These are phyloP conservation scores for Penicillium canescens DNA, from an alignment of 495 filamentous ascomycete species.

Conservation along the genomic window DNA sequence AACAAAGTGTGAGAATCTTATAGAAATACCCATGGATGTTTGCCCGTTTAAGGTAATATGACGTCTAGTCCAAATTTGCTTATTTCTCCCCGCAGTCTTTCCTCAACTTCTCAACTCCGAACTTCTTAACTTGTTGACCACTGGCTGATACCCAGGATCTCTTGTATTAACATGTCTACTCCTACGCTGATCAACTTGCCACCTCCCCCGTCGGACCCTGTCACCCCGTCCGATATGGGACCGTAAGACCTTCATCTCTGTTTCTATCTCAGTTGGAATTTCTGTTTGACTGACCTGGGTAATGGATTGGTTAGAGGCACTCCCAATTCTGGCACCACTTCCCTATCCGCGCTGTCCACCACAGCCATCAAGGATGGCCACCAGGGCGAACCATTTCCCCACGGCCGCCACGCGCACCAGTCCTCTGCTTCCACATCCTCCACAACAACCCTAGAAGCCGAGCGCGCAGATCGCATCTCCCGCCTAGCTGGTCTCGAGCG, in stretches of 20 bases:
- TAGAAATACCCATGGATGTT: not conserved
- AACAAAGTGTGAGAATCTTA: too few species aligned
- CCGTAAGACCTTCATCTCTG: constrained; percentile 61
- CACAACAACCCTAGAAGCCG: constrained; percentile 75
- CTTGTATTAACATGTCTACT: constrained; percentile 31
- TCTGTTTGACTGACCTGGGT: constrained; percentile 12
- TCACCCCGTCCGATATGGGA: constrained; percentile 83
- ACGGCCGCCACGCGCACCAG: constrained; percentile 56
- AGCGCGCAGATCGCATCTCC: constrained; percentile 91
- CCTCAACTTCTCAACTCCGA: not conserved
- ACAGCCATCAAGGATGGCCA: constrained; percentile 95
- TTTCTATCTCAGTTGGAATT: constrained; percentile 9
- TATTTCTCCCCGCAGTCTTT: not conserved
- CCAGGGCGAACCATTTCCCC: constrained; percentile 63
- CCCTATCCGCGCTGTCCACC: constrained; percentile 82
- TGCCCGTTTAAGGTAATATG: not conserved
- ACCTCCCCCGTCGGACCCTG: constrained; percentile 77
- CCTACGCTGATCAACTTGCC: constrained; percentile 84
- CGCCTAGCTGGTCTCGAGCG: constrained; percentile 84
- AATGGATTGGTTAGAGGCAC: constrained; percentile 62
- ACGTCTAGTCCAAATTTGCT: constrained; percentile 8
- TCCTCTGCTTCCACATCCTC: constrained; percentile 54
- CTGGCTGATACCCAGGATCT: not conserved
- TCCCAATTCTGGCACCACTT: constrained; percentile 85
- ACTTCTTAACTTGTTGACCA: not conserved